Base-by-base conservation (phyloP, 257 asterid species). In the Solanum sejunctum region DNA sequence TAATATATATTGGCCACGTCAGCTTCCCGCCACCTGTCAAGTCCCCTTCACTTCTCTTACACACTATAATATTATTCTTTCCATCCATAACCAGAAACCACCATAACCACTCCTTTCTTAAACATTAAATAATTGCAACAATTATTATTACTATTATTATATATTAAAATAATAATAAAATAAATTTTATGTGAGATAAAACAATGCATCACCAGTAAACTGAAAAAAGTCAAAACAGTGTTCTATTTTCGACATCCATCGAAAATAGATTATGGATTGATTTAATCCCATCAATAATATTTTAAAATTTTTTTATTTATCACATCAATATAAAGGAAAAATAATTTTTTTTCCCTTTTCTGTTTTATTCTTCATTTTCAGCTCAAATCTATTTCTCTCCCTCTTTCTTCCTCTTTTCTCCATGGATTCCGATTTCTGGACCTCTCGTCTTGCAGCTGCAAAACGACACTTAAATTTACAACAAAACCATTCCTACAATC, bases 391-490 rank as follows among this genome's bases (percentile, higher is more conserved):
- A 21, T 51, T 52, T 8, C 58, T 60, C 83, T 84, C 51, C 49
- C 78, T 47, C 45, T 87, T 45, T 55, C 12, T 52, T 17, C 61
- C 21, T 61, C 56, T 69, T 73, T 49, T 54, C 82, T 78, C 85
- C 69, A 95, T 95, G 99, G 99, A 94, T 84, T 91, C 96, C 39
- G 96, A 94, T 87, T 93, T 93, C 86, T 92, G 97, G 96, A 88
- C 91, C 85, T 87, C 92, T 69, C 96, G 98, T 66, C 89, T 93
- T 61, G 93, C 96, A 26, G 96, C 93, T 82, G 97, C 97, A 45
- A 94, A 94, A 91, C 89, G 95, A 80, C 99, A 92, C 79, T 90
- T 95, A 85, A 90, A 87, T 86, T 60, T 89, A 90, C 94, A 91
- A 90, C 93, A 85, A 84, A 89, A 88, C 75, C 88, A 88, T n/a